phyloP scores from a whole-genome alignment of 208 protist genomes.

The Leishmania gerbilli region DNA sequence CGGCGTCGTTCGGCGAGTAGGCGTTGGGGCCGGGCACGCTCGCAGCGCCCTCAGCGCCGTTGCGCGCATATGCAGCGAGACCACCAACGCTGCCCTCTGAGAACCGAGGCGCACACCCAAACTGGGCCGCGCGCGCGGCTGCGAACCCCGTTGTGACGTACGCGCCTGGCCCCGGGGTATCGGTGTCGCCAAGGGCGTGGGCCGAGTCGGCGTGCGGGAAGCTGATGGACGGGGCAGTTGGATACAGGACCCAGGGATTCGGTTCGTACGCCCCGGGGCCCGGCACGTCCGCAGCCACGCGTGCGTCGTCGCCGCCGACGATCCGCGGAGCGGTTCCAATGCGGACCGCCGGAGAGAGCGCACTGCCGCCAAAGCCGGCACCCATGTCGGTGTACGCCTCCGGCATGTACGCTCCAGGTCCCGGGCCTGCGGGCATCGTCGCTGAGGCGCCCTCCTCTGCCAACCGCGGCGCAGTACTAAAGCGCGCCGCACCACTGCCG shows the following conservation, averaged over 20 bases:
- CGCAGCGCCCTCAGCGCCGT: neutral
- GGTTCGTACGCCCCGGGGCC: conserved; percentile 46
- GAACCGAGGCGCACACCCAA: conserved; percentile 24
- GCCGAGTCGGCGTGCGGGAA: conserved; percentile 15
- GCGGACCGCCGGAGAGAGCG: conserved; percentile 3
- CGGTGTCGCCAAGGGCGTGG: neutral
- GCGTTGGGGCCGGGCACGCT: conserved; percentile 20
- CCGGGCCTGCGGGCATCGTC: conserved; percentile 24
- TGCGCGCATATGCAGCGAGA: neutral
- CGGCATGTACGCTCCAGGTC: conserved; percentile 44
- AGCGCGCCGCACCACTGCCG: neutral
- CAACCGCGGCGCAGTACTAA: conserved; percentile 18
- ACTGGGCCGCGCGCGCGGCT: neutral
- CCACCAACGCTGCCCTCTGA: neutral
- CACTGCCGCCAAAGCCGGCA: conserved; percentile 4
- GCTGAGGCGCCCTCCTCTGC: conserved; percentile 1
- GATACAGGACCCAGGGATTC: neutral
- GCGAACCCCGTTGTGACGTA: neutral
- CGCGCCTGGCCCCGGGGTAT: conserved; percentile 30
- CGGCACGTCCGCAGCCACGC: neutral
- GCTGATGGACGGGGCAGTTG: conserved; percentile 14
- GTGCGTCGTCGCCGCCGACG: neutral
- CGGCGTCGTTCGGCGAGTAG: conserved; percentile 17
- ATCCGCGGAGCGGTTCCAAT: conserved; percentile 28
- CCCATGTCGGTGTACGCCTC: conserved; percentile 14